Evolutionary conservation across 2,329 filamentous ascomycete species (phyloP).

Genomic region (Ambrosiella beaveri): DNA sequence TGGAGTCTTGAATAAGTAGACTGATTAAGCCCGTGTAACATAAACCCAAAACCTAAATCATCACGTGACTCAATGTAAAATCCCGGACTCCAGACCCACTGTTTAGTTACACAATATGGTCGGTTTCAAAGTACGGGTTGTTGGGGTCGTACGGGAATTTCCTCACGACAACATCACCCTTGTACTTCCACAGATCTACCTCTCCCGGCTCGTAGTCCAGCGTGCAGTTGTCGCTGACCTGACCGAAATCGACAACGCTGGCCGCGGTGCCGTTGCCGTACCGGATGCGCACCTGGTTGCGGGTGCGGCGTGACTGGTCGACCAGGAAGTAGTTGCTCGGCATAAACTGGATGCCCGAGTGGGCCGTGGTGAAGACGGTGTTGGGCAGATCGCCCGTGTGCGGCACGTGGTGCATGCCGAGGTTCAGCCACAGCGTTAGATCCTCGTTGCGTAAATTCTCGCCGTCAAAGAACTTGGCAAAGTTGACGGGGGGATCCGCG

Average conservation of each 20-base stretch:
- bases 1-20: no score
- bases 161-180: slow-evolving; percentile 15
- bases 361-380: slow-evolving; percentile 20
- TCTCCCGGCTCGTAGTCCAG: slow-evolving; percentile 18
- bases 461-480: slow-evolving; percentile 25
- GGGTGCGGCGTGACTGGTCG: slow-evolving; percentile 17
- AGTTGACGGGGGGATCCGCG: slow-evolving; percentile 27
- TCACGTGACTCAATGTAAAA: no score
- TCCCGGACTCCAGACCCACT: no score
- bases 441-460: slow-evolving; percentile 13
- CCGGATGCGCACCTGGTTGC: slow-evolving; percentile 22
- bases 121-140: slow-evolving; percentile 13
- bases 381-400: slow-evolving; percentile 24
- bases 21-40: no score
- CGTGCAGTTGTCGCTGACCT: slow-evolving; percentile 18
- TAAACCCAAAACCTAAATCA: no score
- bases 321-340: slow-evolving; percentile 18
- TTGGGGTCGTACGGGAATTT: slow-evolving; percentile 15
- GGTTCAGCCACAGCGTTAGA: slow-evolving; percentile 35
- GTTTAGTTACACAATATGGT: slow-evolving; percentile 8
- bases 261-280: slow-evolving; percentile 20
- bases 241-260: slow-evolving; percentile 20
- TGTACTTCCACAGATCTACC: slow-evolving; percentile 19
- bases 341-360: slow-evolving; percentile 20
- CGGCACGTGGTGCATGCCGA: slow-evolving; percentile 41